phyloP scores from a whole-genome alignment of 1,139 yeast species.

The Entelexis paramagnoliae region DNA sequence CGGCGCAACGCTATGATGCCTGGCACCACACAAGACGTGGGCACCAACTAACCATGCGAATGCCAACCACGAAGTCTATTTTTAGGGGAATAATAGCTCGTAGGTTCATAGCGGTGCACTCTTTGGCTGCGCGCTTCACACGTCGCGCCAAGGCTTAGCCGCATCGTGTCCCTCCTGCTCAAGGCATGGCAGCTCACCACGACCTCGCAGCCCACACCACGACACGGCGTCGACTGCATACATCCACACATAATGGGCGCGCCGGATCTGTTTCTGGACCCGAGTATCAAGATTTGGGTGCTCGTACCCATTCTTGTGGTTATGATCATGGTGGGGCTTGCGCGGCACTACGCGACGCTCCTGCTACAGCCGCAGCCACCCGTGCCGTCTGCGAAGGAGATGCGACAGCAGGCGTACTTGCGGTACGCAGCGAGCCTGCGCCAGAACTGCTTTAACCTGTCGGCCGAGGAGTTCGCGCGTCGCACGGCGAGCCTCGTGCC shows the following conservation, averaged over 20 bases:
- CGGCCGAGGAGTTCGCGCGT: slow-evolving; percentile 39
- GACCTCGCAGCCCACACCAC: no score
- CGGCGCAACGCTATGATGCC: no score
- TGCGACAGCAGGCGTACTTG: slow-evolving; percentile 50
- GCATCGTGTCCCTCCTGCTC: not conserved
- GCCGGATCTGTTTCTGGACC: slow-evolving; percentile 57
- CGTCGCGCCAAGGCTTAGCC: not conserved
- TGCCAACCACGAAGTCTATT: no score
- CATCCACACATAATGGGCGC: slow-evolving; percentile 2
- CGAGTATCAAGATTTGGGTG: slow-evolving; percentile 81
- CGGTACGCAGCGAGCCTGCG: slow-evolving; percentile 47
- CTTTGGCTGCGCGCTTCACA: not conserved
- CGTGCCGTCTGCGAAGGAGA: slow-evolving; percentile 41
- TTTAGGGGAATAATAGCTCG: no score
- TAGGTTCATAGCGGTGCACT: no score
- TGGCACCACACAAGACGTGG: no score
- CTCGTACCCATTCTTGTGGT: slow-evolving; percentile 78
- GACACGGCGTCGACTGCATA: not conserved
- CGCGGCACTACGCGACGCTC: slow-evolving; percentile 58
- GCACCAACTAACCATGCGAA: no score
- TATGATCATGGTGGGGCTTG: slow-evolving; percentile 81
- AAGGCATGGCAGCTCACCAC: not conserved
- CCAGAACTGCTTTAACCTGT: slow-evolving; percentile 40
- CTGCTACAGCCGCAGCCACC: slow-evolving; percentile 52
- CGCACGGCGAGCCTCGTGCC: slow-evolving; percentile 41